A percentile compares a stretch with the other conserved stretches of the same genome.
Evolutionary conservation across 225 moss, liverwort and hornwort genomes (phyloP).

Genomic region (Asterella californica): DNA sequence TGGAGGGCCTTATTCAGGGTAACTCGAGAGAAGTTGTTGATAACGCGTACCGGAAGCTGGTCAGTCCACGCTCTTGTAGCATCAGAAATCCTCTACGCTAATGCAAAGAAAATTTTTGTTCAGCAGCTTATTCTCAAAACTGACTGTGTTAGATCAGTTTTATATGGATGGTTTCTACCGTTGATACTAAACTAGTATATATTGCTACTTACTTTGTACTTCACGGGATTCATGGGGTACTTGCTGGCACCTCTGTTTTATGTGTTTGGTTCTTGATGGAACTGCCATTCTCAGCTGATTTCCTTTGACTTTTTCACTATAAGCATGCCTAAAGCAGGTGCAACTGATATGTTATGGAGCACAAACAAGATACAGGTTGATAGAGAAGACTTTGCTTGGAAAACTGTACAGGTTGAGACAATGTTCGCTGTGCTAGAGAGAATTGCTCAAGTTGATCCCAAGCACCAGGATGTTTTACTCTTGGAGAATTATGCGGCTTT

Average conservation of each 20-base stretch:
- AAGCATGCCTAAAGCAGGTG: background rate
- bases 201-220: no score
- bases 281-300: no score
- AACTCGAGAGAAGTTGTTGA: conserved; percentile 95
- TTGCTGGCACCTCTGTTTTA: no score
- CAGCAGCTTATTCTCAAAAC: background rate
- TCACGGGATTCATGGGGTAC: no score
- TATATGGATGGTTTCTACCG: background rate
- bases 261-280: no score
- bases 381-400: background rate
- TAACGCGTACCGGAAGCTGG: conserved; percentile 89
- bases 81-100: background rate
- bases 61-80: conserved; percentile 25
- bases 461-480: conserved; percentile 86
- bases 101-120: background rate
- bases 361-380: background rate
- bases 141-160: background rate
- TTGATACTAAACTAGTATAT: background rate
- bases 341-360: background rate
- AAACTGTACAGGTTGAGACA: conserved; percentile 70
- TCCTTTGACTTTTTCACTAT: background rate
- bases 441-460: conserved; percentile 91
- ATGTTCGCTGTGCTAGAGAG: conserved; percentile 95
- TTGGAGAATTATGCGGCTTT: conserved; percentile 98
- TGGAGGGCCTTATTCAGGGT: conserved; percentile 96